Evolutionary conservation across 371 early-diverging fungal genomes (phyloP).

Genomic region (Cokeromyces recurvatus): DNA sequence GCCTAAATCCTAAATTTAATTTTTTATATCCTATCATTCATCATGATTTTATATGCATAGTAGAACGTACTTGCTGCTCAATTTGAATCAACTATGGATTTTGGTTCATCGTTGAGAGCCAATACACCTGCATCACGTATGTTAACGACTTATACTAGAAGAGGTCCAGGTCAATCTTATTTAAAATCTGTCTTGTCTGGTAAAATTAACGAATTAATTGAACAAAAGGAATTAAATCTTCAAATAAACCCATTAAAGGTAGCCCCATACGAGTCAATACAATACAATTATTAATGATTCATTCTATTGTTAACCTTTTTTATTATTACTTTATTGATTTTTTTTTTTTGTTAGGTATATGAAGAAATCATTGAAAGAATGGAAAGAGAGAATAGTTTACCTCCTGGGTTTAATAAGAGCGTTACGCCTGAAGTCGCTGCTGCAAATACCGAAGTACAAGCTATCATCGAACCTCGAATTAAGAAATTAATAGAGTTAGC

Average conservation of each 20-base stretch:
- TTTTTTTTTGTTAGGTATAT: constrained; percentile 48
- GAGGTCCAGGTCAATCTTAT: constrained; percentile 92
- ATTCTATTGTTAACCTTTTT: no score
- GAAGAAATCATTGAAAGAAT: constrained; percentile 62
- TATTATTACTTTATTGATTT: no score
- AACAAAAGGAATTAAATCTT: constrained; percentile 63
- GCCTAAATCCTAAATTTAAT: no score
- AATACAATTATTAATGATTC: no score
- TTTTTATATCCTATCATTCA: no score
- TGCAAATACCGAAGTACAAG: constrained; percentile 73
- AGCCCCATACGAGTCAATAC: no score
- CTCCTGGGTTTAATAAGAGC: constrained; percentile 60
- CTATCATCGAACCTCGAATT: constrained; percentile 79
- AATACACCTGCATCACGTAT: constrained; percentile 95
- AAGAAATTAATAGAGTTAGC: constrained; percentile 83
- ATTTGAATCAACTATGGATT: constrained; percentile 86
- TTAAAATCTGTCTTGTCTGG: constrained; percentile 83
- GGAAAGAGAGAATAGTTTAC: constrained; percentile 47
- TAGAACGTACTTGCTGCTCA: constrained; percentile 85
- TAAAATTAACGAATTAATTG: constrained; percentile 61
- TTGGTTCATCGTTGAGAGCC: constrained; percentile 83
- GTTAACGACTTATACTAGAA: constrained; percentile 94
- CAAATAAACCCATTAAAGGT: constrained; percentile 87
- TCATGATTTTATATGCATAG: background rate
- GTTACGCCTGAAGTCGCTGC: constrained; percentile 80